Evolutionary conservation across 441 rosid genomes (phyloP), one percentile per base, ranked within the genome.

Genomic region (Euphorbia corollata): DNA sequence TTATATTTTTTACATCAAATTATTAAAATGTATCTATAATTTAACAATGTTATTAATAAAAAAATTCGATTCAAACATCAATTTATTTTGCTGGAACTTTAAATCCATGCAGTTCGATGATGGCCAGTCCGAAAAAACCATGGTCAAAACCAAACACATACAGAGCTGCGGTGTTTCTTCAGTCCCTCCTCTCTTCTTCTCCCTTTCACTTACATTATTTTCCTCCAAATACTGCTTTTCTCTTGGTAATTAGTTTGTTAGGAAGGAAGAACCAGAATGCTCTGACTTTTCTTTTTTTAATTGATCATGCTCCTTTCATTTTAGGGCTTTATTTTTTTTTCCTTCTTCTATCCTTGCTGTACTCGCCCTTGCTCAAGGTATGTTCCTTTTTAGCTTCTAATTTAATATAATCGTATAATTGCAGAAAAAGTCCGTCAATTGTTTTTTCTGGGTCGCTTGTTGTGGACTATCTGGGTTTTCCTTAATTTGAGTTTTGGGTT

Each of bases 331-430:
- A 15, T 70, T 47, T 11, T 60, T 12, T 32, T 62, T 13, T 55
- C 56, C 34, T 39, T 8, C 10, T 15, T 61, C 22, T 9, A 36
- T 68, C 19, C 12, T 5, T 22, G 51, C 66, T 61, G 54, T 34
- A 6, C 59, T 69, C 53, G 30, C 27, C 19, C 48, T 63, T 36
- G 65, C 66, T 65, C 63, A 53, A 77, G 82, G 83, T 82, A 36
- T 67, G 72, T 30, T 56, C 8, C 27, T 30, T 27, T 47, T 47
- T 24, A 0, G 10, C 9, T 15, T 43, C 45, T 63, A 45, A 20
- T 68, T 62, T 22, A 54, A 50, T 55, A 11, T 65, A 69, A 1
- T 54, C 13, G 30, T 54, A 20, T 54, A 0, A n/a, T 54, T 19
- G 58, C 64, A 1, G 24, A 13, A 58, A 32, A 23, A 43, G 27